Conservation (phyloP, 805 yeast genomes). For the Kazachstania africana region DNA sequence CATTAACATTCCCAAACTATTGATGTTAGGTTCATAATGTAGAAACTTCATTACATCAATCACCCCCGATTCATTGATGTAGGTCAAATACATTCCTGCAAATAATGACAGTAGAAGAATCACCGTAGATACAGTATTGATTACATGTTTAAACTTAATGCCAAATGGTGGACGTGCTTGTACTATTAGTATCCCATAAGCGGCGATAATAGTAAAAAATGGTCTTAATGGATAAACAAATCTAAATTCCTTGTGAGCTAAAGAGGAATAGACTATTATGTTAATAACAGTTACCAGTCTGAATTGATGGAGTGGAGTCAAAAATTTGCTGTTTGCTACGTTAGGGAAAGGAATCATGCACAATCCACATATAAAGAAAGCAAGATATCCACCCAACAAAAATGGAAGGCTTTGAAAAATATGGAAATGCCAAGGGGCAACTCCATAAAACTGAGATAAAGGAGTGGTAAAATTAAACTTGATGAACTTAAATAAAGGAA, state of each 20-base stretch:
- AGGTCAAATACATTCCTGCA: constrained; percentile 33
- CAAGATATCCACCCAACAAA: constrained; percentile 52
- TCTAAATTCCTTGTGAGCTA: constrained; percentile 83
- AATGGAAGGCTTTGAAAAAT: constrained; percentile 74
- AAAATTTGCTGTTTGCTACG: constrained; percentile 2
- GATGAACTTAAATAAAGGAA: constrained; percentile 60
- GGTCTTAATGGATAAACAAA: constrained; percentile 84
- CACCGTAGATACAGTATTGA: constrained; percentile 1
- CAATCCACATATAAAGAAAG: constrained; percentile 42
- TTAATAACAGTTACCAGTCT: constrained; percentile 32
- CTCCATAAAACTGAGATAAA: constrained; percentile 74
- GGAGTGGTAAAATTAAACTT: constrained; percentile 69
- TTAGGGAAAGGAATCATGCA: no score
- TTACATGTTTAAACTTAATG: no score
- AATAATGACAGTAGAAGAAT: constrained; percentile 11
- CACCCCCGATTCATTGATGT: constrained; percentile 80
- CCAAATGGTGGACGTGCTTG: constrained; percentile 3
- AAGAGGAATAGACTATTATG: constrained; percentile 44
- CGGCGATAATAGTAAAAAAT: constrained; percentile 41
- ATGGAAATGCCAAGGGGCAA: constrained; percentile 77
- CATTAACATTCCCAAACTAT: constrained; percentile 67
- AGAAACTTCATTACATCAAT: constrained; percentile 51
- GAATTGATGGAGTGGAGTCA: constrained; percentile 7
- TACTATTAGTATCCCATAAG: constrained; percentile 25
- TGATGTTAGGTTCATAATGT: constrained; percentile 28